Evolutionary conservation across 106 monocot species (phyloP).

Genomic region (Amphibolis antarctica): DNA sequence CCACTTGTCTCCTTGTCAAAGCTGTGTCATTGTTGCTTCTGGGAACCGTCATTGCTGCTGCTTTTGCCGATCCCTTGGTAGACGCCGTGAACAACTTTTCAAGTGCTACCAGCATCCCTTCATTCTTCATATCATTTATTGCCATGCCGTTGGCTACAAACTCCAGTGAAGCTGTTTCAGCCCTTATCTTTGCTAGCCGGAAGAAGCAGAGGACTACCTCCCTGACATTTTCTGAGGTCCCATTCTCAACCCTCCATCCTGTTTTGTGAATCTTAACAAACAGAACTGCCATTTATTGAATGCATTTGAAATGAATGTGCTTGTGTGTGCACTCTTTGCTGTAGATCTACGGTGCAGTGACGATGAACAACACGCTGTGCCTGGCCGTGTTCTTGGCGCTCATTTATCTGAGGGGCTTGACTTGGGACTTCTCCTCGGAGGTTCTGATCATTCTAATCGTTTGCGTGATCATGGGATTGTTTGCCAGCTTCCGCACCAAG

Average conservation of each 20-base stretch:
- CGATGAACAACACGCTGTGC: conserved; percentile 90
- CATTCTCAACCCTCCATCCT: neutral
- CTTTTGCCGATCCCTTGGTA: conserved; percentile 15
- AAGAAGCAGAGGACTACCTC: conserved; percentile 12
- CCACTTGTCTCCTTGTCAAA: neutral
- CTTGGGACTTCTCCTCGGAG: conserved; percentile 78
- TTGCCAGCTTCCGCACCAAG: conserved; percentile 72
- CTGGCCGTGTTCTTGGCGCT: conserved; percentile 66
- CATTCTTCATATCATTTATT: conserved; percentile 17
- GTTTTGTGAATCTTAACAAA: neutral
- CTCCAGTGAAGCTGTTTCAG: conserved; percentile 15
- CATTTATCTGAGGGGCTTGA: conserved; percentile 41
- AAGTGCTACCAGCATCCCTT: conserved; percentile 13
- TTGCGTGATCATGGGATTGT: conserved; percentile 61
- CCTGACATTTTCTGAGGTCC: conserved; percentile 11
- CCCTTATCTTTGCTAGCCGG: conserved; percentile 9
- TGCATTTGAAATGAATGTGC: neutral
- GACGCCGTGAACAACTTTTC: conserved; percentile 14
- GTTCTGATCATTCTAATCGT: conserved; percentile 63
- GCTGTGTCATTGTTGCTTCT: conserved; percentile 1
- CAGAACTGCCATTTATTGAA: too few species aligned
- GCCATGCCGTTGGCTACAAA: conserved; percentile 17
- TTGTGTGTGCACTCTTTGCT: neutral
- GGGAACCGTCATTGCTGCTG: conserved; percentile 9
- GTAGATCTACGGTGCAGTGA: conserved; percentile 82